Percentiles rank a stretch among this genome's conserved stretches.
Evolutionary conservation across 2,329 filamentous ascomycete species (phyloP).

Genomic region (Calonectria henricotiae): DNA sequence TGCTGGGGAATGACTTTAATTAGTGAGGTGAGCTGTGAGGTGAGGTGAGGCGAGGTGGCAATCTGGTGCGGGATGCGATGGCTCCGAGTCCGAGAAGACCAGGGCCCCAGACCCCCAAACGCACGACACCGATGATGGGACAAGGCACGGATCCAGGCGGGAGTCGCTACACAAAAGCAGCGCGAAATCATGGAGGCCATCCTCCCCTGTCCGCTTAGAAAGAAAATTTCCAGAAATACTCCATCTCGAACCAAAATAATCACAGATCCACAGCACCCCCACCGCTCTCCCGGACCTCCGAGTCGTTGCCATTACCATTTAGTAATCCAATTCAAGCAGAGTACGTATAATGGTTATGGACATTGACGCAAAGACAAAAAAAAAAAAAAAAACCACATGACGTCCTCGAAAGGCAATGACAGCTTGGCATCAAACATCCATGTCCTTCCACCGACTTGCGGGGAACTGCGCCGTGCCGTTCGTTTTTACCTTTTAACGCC

Average conservation of each 20-base stretch:
- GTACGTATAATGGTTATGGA: constrained; percentile 1
- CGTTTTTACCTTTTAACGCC: constrained; percentile 5
- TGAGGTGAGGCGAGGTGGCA: constrained; percentile 25
- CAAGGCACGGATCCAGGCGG: constrained; percentile 23
- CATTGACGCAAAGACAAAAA: neutral
- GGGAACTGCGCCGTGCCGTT: constrained; percentile 32
- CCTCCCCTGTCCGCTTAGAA: constrained; percentile 17
- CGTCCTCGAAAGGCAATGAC: constrained; percentile 1
- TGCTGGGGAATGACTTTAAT: constrained; percentile 17
- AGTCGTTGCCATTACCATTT: neutral
- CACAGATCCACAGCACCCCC: constrained; percentile 23
- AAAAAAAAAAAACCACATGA: neutral
- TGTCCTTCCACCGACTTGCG: constrained; percentile 11
- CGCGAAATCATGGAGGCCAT: constrained; percentile 12
- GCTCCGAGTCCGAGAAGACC: constrained; percentile 17
- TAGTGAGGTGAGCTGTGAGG: constrained; percentile 20
- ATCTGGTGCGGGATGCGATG: constrained; percentile 15
- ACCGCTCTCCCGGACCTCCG: constrained; percentile 27
- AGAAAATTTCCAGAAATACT: constrained; percentile 31
- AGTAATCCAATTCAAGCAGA: neutral
- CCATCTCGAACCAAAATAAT: constrained; percentile 20
- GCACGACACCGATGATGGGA: constrained; percentile 25
- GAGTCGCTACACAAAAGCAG: constrained; percentile 12
- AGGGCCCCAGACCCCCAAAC: constrained; percentile 8
- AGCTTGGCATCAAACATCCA: neutral